These are phyloP conservation scores for Cryptosporidium sp. DNA, from an alignment of 169 alveolate genomes.

Conservation along the genomic window DNA sequence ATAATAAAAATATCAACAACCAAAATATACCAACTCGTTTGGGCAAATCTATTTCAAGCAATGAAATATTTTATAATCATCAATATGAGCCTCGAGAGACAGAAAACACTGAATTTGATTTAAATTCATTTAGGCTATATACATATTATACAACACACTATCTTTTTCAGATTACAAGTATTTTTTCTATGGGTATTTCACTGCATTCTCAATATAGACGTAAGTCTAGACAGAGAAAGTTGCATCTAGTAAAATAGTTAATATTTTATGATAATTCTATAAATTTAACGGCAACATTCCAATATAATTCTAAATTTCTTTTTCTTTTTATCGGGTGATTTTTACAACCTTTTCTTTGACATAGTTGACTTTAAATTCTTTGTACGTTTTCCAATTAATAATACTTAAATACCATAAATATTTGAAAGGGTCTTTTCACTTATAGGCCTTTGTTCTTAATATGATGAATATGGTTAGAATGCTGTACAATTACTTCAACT, in stretches of 20 bases:
- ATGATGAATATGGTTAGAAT: too few relatives aligned
- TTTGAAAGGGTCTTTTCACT: too few relatives aligned
- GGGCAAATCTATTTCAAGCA: background rate
- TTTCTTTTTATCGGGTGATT: too few relatives aligned
- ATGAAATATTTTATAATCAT: background rate
- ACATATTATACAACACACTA: conserved; percentile 38
- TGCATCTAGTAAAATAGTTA: conserved; percentile 36
- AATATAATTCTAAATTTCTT: background rate
- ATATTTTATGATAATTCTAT: background rate
- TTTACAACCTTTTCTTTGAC: too few relatives aligned
- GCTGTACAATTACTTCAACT: too few relatives aligned
- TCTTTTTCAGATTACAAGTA: conserved; percentile 8
- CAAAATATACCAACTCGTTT: background rate
- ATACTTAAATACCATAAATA: too few relatives aligned
- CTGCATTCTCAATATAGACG: conserved; percentile 34
- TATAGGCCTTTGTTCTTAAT: too few relatives aligned
- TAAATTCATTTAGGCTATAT: conserved; percentile 20
- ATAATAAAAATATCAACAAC: background rate
- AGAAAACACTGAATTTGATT: background rate
- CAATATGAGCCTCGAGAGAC: background rate
- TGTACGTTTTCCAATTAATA: too few relatives aligned
- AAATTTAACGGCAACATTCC: background rate
- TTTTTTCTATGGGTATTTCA: conserved; percentile 38
- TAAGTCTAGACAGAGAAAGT: conserved; percentile 46
- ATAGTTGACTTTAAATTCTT: background rate